Base-by-base conservation (phyloP, 305 asterid genomes). In the Fraxinus paxiana region DNA sequence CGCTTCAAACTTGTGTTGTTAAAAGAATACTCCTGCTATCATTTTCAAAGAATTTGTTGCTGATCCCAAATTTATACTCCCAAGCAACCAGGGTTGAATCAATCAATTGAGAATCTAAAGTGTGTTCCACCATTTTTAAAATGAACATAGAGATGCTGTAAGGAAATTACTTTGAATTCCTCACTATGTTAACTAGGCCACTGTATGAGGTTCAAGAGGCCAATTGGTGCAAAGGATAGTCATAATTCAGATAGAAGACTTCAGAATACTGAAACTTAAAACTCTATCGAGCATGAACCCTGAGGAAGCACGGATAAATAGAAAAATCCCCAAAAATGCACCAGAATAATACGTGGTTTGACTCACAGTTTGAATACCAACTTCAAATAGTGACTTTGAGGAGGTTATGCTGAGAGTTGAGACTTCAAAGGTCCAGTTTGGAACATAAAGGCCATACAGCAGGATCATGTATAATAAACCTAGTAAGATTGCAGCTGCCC, bases 391-490 rank as follows among this genome's bases (percentile, higher is more conserved):
- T 79, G 85, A 84, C 6, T 67, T 75, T 34, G 83, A 77, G 12
- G 84, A 79, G 81, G 79, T 82, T 51, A 38, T 61, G 86, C 83
- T 79, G 85, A 82, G 84, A 77, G 85, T 84, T 71, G 84, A 81
- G 85, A 79, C 85, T 35, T 89, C 89, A 82, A 91, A 92, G 83
- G 82, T 79, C 98, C 98, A 94, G 85, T 88, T 87, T 74, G 97
- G 97, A 85, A 91, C 90, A 87, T 91, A 92, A 41, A 94, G 91
- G 80, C 87, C 88, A 86, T 94, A 92, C 77, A 92, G 88, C 87
- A 94, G 81, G 82, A 80, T 85, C 88, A 91, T 80, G 88, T 91
- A 94, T 8, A 83, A 17, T 73, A 88, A 71, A 84, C 92, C 91
- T n/a, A 92, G 77, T 75, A 84, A 77, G 75, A 88, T 80, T 78